These are phyloP conservation scores for Rhinocladiella mackenziei DNA, from an alignment of 2,329 filamentous ascomycete genomes.

Conservation along the genomic window DNA sequence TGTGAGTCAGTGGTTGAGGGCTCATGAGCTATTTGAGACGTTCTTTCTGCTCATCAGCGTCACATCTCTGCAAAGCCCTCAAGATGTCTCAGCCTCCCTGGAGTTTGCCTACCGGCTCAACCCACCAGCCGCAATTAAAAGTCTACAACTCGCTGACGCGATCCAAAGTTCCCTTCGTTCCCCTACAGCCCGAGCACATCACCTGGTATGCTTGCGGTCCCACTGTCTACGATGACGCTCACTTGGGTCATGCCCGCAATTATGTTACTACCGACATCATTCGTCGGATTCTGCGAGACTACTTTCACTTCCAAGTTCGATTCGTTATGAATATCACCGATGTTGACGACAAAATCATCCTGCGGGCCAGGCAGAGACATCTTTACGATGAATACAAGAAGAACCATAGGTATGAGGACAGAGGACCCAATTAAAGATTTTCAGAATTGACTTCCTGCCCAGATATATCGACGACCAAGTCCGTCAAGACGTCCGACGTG, in stretches of 20 bases:
- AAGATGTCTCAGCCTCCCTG: slow-evolving; percentile 41
- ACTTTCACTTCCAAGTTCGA: slow-evolving; percentile 75
- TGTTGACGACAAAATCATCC: slow-evolving; percentile 70
- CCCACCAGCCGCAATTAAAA: slow-evolving; percentile 56
- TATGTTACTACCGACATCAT: slow-evolving; percentile 90
- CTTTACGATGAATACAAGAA: slow-evolving; percentile 66
- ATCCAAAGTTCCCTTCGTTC: slow-evolving; percentile 68
- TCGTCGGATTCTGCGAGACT: slow-evolving; percentile 73
- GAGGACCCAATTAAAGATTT: too few species aligned
- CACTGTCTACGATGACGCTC: slow-evolving; percentile 77
- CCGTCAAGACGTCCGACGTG: slow-evolving; percentile 47
- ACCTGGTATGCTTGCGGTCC: slow-evolving; percentile 89
- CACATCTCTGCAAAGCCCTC: slow-evolving; percentile 9
- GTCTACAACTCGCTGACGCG: slow-evolving; percentile 79
- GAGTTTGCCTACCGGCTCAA: slow-evolving; percentile 39
- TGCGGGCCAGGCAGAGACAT: slow-evolving; percentile 69
- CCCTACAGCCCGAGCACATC: slow-evolving; percentile 64
- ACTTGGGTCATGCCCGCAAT: slow-evolving; percentile 80
- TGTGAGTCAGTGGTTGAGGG: slow-evolving; percentile 17
- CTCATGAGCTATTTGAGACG: slow-evolving; percentile 21
- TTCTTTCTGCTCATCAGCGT: slow-evolving; percentile 16
- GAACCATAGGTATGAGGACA: slow-evolving; percentile 44
- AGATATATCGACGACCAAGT: slow-evolving; percentile 42
- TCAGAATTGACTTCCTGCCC: slow-evolving; percentile 3
- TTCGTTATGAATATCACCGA: slow-evolving; percentile 96